Evolutionary conservation across 1,284 basidiomycete species (phyloP).

Genomic region (Marasmius oreades): DNA sequence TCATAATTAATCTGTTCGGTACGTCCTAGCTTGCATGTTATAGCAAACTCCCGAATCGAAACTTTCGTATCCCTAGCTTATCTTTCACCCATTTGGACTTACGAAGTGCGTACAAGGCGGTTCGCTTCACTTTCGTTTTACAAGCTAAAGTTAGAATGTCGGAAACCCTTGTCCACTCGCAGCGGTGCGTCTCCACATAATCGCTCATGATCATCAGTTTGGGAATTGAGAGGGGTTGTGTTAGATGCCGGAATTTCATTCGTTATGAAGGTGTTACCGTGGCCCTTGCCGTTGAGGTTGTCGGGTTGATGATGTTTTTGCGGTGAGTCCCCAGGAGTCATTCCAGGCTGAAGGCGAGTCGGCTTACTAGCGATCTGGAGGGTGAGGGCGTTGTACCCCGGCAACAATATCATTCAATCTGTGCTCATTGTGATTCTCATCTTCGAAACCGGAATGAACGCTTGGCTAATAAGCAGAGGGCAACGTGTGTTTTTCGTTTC

Average conservation of each 20-base stretch:
- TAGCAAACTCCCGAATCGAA: neutral
- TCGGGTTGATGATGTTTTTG: constrained; percentile 54
- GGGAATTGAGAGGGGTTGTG: constrained; percentile 22
- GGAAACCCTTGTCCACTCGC: neutral
- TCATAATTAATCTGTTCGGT: constrained; percentile 47
- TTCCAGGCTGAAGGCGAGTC: neutral
- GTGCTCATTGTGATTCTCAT: constrained; percentile 34
- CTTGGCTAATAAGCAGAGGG: constrained; percentile 44
- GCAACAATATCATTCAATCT: constrained; percentile 30
- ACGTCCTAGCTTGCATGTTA: constrained; percentile 8
- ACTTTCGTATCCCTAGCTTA: constrained; percentile 32
- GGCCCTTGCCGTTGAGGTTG: constrained; percentile 44
- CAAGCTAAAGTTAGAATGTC: neutral
- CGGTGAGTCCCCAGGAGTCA: constrained; percentile 26
- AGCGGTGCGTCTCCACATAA: neutral
- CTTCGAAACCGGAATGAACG: constrained; percentile 40
- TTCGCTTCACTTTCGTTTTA: neutral
- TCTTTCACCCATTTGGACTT: constrained; percentile 37
- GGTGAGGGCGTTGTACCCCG: constrained; percentile 43
- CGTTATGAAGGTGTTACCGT: constrained; percentile 49
- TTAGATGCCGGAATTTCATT: constrained; percentile 39
- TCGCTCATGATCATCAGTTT: neutral
- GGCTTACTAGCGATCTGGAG: constrained; percentile 18
- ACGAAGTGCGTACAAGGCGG: constrained; percentile 28
- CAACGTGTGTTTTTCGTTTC: constrained; percentile 28